Percentiles rank a stretch among this genome's conserved stretches.
Conservation (phyloP, 441 rosid genomes). For the Croton laevigatus region DNA sequence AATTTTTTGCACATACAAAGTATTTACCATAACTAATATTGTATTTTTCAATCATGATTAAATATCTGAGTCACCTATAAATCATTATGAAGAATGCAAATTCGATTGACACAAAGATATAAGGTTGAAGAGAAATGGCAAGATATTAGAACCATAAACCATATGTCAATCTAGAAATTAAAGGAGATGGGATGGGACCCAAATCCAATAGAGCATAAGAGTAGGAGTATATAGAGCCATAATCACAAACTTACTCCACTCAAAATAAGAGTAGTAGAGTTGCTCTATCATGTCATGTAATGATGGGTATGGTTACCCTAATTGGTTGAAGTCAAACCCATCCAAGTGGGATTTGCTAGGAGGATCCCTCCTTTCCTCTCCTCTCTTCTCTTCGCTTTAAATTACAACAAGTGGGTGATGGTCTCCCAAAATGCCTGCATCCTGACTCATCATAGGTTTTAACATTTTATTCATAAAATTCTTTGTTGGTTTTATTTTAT, state of each 20-base stretch:
- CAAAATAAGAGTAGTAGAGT: background rate
- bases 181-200: conserved; percentile 24
- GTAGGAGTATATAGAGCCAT: background rate
- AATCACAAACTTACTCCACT: conserved; percentile 30
- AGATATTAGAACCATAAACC: background rate
- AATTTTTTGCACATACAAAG: no score
- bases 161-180: conserved; percentile 3
- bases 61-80: no score
- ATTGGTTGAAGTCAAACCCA: conserved; percentile 34
- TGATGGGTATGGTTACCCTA: conserved; percentile 36
- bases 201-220: background rate
- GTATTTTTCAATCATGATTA: no score
- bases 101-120: conserved; percentile 15
- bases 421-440: conserved; percentile 45
- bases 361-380: conserved; percentile 1
- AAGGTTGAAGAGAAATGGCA: background rate
- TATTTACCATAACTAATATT: no score
- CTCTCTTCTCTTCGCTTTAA: background rate
- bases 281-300: conserved; percentile 14
- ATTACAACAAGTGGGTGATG: conserved; percentile 20
- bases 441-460: background rate
- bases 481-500: background rate
- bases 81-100: background rate
- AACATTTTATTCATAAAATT: background rate
- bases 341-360: conserved; percentile 32